A percentile compares a stretch with the other conserved stretches of the same genome.
Conservation (phyloP, 305 asterid genomes). For the Withania somnifera region DNA sequence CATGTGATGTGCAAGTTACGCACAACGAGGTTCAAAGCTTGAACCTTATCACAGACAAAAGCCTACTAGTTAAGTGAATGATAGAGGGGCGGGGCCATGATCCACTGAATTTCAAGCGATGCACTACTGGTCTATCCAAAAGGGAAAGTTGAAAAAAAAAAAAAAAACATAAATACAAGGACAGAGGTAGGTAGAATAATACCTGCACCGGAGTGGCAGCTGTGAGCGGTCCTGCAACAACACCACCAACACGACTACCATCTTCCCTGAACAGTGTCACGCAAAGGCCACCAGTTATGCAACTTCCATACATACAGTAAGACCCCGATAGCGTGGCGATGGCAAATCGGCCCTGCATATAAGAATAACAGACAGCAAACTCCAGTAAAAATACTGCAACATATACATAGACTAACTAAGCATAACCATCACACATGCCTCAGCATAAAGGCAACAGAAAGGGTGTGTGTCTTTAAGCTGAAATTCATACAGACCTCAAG, state of each 20-base stretch:
- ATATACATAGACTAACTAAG: neutral
- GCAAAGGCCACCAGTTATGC: conserved; percentile 38
- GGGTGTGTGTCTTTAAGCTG: neutral
- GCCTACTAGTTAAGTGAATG: too few species aligned
- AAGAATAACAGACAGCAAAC: neutral
- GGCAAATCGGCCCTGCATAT: conserved; percentile 68
- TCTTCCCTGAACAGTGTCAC: conserved; percentile 66
- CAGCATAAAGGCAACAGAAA: neutral
- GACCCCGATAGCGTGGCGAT: conserved; percentile 76
- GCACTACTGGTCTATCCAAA: neutral
- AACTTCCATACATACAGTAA: too few species aligned
- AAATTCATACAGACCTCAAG: conserved; percentile 31
- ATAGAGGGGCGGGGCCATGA: too few species aligned
- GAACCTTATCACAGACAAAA: neutral
- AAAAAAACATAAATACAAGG: neutral
- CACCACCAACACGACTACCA: conserved; percentile 77
- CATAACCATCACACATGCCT: neutral
- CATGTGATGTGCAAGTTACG: neutral
- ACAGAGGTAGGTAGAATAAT: neutral
- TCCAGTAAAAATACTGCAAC: neutral
- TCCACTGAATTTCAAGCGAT: neutral
- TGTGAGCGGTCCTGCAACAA: conserved; percentile 61
- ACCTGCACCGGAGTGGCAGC: conserved; percentile 88
- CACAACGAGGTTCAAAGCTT: neutral
- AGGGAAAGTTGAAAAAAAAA: too few species aligned